Evolutionary conservation across 331 rosid genomes (phyloP).

Genomic region (Rosa hybrid): DNA sequence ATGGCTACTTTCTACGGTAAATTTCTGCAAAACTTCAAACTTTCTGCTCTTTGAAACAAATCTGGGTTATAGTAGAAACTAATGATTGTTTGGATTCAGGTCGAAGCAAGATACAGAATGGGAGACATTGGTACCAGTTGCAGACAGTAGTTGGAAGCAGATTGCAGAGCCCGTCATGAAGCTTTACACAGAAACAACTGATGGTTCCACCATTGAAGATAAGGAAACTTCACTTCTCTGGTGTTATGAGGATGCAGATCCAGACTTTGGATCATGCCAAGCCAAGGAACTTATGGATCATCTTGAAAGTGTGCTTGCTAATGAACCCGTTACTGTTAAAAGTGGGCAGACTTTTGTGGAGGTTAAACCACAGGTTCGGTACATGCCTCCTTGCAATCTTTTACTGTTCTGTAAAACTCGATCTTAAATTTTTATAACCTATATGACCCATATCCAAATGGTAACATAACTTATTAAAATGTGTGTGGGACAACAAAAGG

Average conservation of each 20-base stretch:
- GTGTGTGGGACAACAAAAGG: not conserved
- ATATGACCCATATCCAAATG: not conserved
- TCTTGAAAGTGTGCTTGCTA: constrained; percentile 79
- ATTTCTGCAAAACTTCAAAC: not conserved
- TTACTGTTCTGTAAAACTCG: not conserved
- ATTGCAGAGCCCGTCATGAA: constrained; percentile 76
- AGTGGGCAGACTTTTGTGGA: constrained; percentile 64
- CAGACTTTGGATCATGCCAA: constrained; percentile 76
- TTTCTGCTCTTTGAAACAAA: not conserved
- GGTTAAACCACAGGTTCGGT: constrained; percentile 74
- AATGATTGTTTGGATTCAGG: constrained; percentile 40
- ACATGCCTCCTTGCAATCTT: not conserved
- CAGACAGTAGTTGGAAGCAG: constrained; percentile 68
- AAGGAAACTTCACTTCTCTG: constrained; percentile 67
- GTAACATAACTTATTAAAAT: not conserved
- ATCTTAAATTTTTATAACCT: not conserved
- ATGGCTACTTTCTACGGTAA: constrained; percentile 73
- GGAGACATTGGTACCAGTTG: constrained; percentile 54
- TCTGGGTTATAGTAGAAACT: not conserved
- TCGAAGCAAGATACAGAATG: constrained; percentile 51
- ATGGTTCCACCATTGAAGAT: constrained; percentile 77
- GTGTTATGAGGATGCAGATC: constrained; percentile 80
- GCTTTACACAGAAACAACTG: constrained; percentile 80
- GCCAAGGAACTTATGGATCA: constrained; percentile 85
- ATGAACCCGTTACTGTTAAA: constrained; percentile 77